Percentiles rank a stretch among this genome's conserved stretches.
phyloP scores from a whole-genome alignment of 2,329 filamentous ascomycete genomes.

The Ceratocystis huliohia region DNA sequence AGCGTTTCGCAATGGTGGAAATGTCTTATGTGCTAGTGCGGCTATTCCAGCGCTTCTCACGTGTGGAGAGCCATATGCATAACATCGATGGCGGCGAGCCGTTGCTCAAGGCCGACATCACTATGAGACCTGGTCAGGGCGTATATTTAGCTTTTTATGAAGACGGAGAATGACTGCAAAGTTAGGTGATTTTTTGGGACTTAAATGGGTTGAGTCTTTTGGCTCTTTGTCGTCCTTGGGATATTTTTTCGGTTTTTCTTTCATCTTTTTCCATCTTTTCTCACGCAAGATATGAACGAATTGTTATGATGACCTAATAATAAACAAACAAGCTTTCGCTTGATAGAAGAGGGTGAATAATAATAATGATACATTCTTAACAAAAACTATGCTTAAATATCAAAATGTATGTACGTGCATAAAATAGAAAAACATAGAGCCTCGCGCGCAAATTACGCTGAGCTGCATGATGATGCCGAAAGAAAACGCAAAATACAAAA shows the following conservation, averaged over 20 bases:
- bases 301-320: not conserved
- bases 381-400: not conserved
- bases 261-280: not conserved
- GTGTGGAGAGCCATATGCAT: conserved; percentile 45
- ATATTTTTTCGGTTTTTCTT: not conserved
- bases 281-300: not conserved
- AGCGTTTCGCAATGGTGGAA: conserved; percentile 72
- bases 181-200: not conserved
- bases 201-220: not conserved
- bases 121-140: conserved; percentile 46
- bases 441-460: not conserved
- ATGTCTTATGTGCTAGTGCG: conserved; percentile 60
- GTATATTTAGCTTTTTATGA: conserved; percentile 46
- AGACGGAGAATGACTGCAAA: conserved; percentile 26
- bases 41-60: conserved; percentile 58
- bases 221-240: not conserved
- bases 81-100: conserved; percentile 43
- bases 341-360: not conserved
- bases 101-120: conserved; percentile 45
- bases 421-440: not conserved
- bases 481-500: not conserved
- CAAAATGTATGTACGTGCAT: not conserved
- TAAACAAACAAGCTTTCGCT: not conserved
- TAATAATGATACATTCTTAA: too few species aligned
- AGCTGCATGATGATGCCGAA: not conserved